Evolutionary conservation across 805 yeast species (phyloP), one percentile per base, ranked within the genome.

Genomic region (Torulaspora microellipsoides): DNA sequence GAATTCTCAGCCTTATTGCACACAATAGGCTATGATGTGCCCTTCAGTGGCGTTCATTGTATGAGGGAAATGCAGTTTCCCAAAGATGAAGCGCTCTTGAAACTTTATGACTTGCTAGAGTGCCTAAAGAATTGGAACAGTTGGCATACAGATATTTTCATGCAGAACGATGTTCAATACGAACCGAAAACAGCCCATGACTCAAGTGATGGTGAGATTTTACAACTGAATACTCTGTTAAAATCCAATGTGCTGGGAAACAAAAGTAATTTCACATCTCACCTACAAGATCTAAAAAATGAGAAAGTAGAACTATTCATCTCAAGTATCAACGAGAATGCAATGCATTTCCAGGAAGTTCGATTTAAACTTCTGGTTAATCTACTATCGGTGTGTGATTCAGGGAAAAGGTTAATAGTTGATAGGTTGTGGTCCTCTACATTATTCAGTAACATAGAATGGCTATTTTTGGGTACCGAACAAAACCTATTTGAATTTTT

Each of bases 381-480:
- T 1, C 38, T 68, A 3, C 43, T 68, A 2, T 38, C 57, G 1
- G 20, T 20, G 3, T 12, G 40, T 7, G 35, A 51, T 13, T 42
- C 46, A 2, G 40, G 39, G 4, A 43, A 35, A 4, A 67, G 74
- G 37, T 55, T 66, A 0, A 47, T 77, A 0, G 51, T 64, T 4
- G 69, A 70, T 27, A 64, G 67, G 6, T 38, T 51, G 8, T 73
- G 81, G 78, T 64, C 68, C 10, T 47, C 54, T 0, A 50, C 58
- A 3, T 55, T 77, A 6, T 60, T 56, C 23, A 56, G 62, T 5
- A 60, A 60, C 2, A 56, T 76, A 0, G 60, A 56, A 40, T 59
- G 59, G 48, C 42, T 64, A 3, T 40, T 65, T 3, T 46, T 66
- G 23, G 57, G 59, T n/a, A 47, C 54, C 9, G 71, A 68, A 41